Conservation (phyloP, 495 filamentous ascomycete species). For the Pyrenula massariospora region DNA sequence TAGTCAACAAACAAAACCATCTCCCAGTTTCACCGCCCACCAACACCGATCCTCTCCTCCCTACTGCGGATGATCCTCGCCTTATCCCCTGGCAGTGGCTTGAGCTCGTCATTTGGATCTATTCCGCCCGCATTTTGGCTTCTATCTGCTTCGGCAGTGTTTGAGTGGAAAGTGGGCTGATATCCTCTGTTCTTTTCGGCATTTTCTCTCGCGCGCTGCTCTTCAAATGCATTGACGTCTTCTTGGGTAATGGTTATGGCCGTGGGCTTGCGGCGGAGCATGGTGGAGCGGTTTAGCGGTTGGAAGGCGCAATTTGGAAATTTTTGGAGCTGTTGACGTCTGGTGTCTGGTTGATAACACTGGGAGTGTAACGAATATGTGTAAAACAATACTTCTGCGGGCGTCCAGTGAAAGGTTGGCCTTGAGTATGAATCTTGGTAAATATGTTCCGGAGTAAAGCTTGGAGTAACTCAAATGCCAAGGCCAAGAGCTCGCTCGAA, state of each 20-base stretch:
- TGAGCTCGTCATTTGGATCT: slow-evolving; percentile 48
- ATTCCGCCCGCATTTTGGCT: slow-evolving; percentile 7
- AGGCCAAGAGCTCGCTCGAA: too few species aligned
- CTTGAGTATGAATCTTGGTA: too few species aligned
- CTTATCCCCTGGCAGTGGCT: slow-evolving; percentile 42
- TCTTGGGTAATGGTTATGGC: slow-evolving; percentile 66
- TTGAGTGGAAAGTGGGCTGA: slow-evolving; percentile 8
- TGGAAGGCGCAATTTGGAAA: too few species aligned
- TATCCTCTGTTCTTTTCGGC: slow-evolving; percentile 14
- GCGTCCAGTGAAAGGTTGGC: too few species aligned
- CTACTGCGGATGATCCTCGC: slow-evolving; percentile 34
- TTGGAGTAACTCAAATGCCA: too few species aligned
- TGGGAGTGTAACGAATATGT: too few species aligned
- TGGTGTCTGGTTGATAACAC: too few species aligned
- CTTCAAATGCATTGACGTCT: slow-evolving; percentile 68
- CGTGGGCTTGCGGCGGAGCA: slow-evolving; percentile 77
- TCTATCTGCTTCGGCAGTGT: slow-evolving; percentile 10
- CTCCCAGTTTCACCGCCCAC: slow-evolving; percentile 10
- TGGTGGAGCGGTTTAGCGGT: slow-evolving; percentile 16
- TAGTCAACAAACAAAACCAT: background rate
- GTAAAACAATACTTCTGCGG: too few species aligned
- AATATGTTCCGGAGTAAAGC: too few species aligned
- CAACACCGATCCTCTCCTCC: slow-evolving; percentile 37
- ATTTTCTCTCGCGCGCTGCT: slow-evolving; percentile 15
- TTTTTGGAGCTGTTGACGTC: too few species aligned